Conservation (phyloP, 2,329 filamentous ascomycete species). For the Diaporthe sp. region DNA sequence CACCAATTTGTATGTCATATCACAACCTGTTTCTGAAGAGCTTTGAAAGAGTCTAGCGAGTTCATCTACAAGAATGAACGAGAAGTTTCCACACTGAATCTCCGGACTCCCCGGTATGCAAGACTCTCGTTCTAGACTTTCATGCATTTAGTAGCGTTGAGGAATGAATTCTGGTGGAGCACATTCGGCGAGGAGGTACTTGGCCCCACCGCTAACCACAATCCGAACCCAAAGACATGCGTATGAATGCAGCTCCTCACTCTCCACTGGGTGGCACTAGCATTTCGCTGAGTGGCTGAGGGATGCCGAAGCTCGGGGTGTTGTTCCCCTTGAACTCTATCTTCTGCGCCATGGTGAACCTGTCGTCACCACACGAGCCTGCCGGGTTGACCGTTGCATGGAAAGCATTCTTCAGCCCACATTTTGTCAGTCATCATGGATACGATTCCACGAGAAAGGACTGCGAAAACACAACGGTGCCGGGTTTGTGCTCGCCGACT, state of each 20-base stretch:
- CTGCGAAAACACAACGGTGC: no score
- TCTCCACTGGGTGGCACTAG: constrained; percentile 27
- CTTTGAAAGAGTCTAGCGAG: not conserved
- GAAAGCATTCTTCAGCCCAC: constrained; percentile 3
- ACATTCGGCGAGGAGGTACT: not conserved
- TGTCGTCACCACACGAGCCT: not conserved
- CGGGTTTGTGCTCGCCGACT: not conserved
- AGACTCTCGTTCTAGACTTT: not conserved
- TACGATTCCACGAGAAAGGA: not conserved
- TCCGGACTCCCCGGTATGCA: no score
- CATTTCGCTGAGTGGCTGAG: not conserved
- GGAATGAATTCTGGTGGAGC: fast-evolving
- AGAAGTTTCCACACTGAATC: not conserved
- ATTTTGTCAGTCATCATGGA: not conserved
- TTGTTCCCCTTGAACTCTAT: constrained; percentile 23
- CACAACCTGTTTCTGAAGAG: not conserved
- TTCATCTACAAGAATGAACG: not conserved
- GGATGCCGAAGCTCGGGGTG: constrained; percentile 9
- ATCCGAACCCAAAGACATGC: not conserved
- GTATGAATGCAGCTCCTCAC: not conserved
- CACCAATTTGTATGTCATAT: not conserved
- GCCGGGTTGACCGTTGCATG: constrained; percentile 7
- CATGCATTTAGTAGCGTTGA: not conserved
- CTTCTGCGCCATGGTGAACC: constrained; percentile 13
- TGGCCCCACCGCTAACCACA: not conserved